Base-by-base conservation (phyloP, 2,329 filamentous ascomycete species). In the Pseudocercospora macadamiae region DNA sequence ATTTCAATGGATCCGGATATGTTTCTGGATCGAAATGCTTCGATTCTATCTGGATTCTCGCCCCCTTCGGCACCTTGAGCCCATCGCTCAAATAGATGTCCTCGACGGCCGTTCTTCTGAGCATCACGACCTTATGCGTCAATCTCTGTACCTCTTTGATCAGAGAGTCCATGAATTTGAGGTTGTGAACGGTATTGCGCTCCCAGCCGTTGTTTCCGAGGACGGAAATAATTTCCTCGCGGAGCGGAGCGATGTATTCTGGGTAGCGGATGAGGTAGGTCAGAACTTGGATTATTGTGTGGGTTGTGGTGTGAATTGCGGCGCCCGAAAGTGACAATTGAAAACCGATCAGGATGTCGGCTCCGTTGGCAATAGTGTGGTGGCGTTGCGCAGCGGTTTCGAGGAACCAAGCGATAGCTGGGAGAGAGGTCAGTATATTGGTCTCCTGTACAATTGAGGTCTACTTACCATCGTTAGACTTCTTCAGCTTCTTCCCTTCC, bases 301-400 rank as follows among this genome's bases (percentile, higher is more conserved):
- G 65, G 21, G 66, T 60, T 90, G 77, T 12, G 73, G 75, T 2
- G 79, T 80, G 6, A 6, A 36, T 36, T 12, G 32, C 32, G 32
- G 12, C 32, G 16, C 14, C 12, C 10, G 32, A 12, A 16, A 36
- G 32, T 14, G 14, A 14, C 12, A 36, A 16, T 16, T 36, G 32
- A 14, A 36, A 36, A 4, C 32, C 32, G 12, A 36, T 16, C 32
- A 36, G n/a, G n/a, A n/a, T n/a, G n/a, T n/a, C n/a, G n/a, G n/a
- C n/a, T n/a, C n/a, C n/a, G n/a, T n/a, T n/a, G n/a, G n/a, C n/a
- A n/a, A n/a, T n/a, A n/a, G n/a, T n/a, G n/a, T n/a, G n/a, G n/a
- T n/a, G n/a, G n/a, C n/a, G n/a, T n/a, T n/a, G n/a, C n/a, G n/a
- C n/a, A n/a, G n/a, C n/a, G n/a, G n/a, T n/a, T n/a, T n/a, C n/a